A percentile compares a stretch with the other conserved stretches of the same genome.
Evolutionary conservation across 768 basidiomycete species (phyloP).

Genomic region (Tephrocybe rancida): DNA sequence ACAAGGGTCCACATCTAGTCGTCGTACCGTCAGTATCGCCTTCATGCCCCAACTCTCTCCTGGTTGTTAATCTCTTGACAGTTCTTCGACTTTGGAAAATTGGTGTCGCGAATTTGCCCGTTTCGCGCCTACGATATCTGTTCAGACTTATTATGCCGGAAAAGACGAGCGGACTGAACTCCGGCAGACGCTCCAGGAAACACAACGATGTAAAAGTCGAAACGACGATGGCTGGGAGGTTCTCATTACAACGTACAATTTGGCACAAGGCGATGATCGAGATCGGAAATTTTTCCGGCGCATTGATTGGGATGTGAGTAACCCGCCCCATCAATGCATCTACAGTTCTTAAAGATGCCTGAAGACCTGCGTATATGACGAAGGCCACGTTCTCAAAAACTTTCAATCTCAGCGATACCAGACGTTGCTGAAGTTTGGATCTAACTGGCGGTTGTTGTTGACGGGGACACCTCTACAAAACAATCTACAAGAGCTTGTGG

Average conservation of each 20-base stretch:
- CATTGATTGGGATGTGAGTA: constrained; percentile 89
- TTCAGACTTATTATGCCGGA: constrained; percentile 92
- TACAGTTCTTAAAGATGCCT: not conserved
- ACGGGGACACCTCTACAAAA: constrained; percentile 97
- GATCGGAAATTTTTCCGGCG: constrained; percentile 94
- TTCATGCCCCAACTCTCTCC: not conserved
- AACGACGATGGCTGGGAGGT: constrained; percentile 82
- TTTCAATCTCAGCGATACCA: constrained; percentile 97
- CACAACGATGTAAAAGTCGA: constrained; percentile 47
- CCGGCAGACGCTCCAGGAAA: constrained; percentile 70
- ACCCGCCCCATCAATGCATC: not conserved
- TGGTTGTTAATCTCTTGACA: constrained; percentile 33
- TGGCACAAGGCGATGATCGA: constrained; percentile 86
- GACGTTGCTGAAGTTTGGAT: constrained; percentile 80
- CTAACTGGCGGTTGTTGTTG: constrained; percentile 87
- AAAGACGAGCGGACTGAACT: constrained; percentile 83
- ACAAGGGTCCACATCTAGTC: constrained; percentile 86
- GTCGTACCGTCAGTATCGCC: constrained; percentile 83
- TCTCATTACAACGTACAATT: constrained; percentile 93
- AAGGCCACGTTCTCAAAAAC: constrained; percentile 97
- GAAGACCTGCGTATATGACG: constrained; percentile 93
- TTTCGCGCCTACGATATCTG: constrained; percentile 83
- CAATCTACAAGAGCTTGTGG: constrained; percentile 87
- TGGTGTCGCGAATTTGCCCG: constrained; percentile 96
- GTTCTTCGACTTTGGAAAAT: constrained; percentile 96